phyloP scores from a whole-genome alignment of 1,139 yeast species.

The Hyphopichia khmerensis region DNA sequence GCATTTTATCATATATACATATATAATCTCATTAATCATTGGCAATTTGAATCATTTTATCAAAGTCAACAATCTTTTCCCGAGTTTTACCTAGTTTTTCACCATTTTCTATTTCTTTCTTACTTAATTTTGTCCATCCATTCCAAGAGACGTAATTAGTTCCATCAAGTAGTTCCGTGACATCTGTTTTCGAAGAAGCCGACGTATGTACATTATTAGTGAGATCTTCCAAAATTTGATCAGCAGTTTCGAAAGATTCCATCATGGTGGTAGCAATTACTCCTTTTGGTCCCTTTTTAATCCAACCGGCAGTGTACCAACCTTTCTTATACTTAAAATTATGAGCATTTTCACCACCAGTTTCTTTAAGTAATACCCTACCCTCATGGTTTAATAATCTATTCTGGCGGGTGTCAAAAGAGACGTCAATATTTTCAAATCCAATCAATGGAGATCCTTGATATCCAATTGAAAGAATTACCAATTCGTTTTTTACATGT shows the following conservation, averaged over 20 bases:
- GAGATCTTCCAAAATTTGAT: slow-evolving; percentile 57
- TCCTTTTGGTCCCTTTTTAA: slow-evolving; percentile 83
- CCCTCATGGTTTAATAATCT: slow-evolving; percentile 63
- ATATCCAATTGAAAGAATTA: slow-evolving; percentile 84
- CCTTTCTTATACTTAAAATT: slow-evolving; percentile 39
- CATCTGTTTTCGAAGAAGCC: slow-evolving; percentile 16
- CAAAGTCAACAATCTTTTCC: slow-evolving; percentile 51
- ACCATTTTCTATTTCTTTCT: slow-evolving; percentile 54
- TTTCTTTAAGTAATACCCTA: slow-evolving; percentile 40
- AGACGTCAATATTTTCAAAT: slow-evolving; percentile 49
- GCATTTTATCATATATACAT: not conserved
- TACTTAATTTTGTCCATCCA: slow-evolving; percentile 67
- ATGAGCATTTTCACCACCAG: slow-evolving; percentile 19
- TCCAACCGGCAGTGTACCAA: slow-evolving; percentile 90
- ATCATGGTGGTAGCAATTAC: slow-evolving; percentile 91
- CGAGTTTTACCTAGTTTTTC: slow-evolving; percentile 49
- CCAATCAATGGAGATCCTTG: slow-evolving; percentile 65
- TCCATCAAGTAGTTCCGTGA: slow-evolving; percentile 16
- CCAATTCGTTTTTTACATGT: slow-evolving; percentile 57
- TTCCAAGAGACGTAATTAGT: slow-evolving; percentile 55
- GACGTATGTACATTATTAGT: slow-evolving; percentile 31
- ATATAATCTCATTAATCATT: not conserved
- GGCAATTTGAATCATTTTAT: slow-evolving; percentile 47
- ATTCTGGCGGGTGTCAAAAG: slow-evolving; percentile 54
- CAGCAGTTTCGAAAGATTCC: slow-evolving; percentile 78